Evolutionary conservation across 176 grass and related monocot species (phyloP), one percentile per base, ranked within the genome.

Genomic region (Oryza glumipatula): DNA sequence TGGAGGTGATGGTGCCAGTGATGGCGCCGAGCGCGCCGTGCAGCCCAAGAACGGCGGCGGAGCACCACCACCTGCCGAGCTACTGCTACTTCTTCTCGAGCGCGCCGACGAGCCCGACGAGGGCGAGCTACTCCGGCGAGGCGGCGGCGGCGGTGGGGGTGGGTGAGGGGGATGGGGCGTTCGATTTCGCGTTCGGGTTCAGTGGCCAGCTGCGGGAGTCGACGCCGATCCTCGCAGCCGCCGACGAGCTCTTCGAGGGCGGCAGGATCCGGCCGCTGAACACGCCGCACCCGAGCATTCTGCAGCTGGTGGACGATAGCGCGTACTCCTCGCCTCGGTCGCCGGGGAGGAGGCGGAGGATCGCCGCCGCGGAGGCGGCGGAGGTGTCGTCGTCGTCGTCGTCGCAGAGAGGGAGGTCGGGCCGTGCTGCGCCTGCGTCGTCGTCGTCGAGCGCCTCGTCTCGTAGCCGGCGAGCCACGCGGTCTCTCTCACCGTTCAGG

Each of bases 201-300:
- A 86, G 85, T 56, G 82, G 87, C 5, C 89, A 90, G 76, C 80
- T 84, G 23, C 39, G 52, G 32, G 86, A 84, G 44, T 76, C 76
- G 24, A 54, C 77, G 70, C 88, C 82, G 54, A 78, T 81, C 54
- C 75, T 98, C 33, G 92, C 93, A 19, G 88, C 86, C 19, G 97
- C 97, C 41, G 97, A 99, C 65, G 97, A 99, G 88, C 97, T 99
- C 65, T 99, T 99, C 94, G 97, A 99, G 89, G 92, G 94, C 44
- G 97, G 97, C 3, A 91, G 86, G 81, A 94, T 99, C 80, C 92
- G 94, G 12, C 94, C 97, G 36, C 69, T 96, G 28, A 94, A 88
- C 64, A 68, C 45, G 46, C 74, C 88, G 63, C 85, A 76, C 65
- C 76, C 48, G 2, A 86, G 70, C 46, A 73, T 83, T 7, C 52